phyloP scores from a whole-genome alignment of 2,329 filamentous ascomycete genomes.

The Ophiostoma populinum region DNA sequence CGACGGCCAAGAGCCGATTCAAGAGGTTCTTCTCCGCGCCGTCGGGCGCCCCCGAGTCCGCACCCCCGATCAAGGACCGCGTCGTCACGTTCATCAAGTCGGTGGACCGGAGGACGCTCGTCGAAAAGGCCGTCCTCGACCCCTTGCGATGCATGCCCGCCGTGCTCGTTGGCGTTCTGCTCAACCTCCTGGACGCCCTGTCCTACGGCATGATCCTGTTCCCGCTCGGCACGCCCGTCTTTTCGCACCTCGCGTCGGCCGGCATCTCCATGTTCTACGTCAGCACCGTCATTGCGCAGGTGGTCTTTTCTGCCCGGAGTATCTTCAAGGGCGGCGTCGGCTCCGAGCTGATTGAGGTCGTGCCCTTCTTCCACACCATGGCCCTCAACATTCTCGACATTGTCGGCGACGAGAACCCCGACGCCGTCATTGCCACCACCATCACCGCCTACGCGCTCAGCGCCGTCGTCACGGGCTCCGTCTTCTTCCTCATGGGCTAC shows the following conservation, averaged over 20 bases:
- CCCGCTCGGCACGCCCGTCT: slow-evolving; percentile 72
- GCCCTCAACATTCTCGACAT: slow-evolving; percentile 66
- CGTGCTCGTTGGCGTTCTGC: slow-evolving; percentile 70
- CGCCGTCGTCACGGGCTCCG: slow-evolving; percentile 73
- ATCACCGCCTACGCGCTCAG: slow-evolving; percentile 83
- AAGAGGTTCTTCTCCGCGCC: slow-evolving; percentile 4
- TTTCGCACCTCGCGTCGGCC: slow-evolving; percentile 71
- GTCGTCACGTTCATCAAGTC: slow-evolving; percentile 41
- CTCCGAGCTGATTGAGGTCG: slow-evolving; percentile 96
- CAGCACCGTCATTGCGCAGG: slow-evolving; percentile 84
- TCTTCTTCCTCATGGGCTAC: slow-evolving; percentile 81
- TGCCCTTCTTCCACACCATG: slow-evolving; percentile 99
- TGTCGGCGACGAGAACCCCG: slow-evolving; percentile 64
- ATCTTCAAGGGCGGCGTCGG: slow-evolving; percentile 83
- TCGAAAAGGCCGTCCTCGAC: slow-evolving; percentile 43
- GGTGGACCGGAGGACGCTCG: slow-evolving; percentile 54
- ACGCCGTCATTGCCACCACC: slow-evolving; percentile 82
- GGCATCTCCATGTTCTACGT: slow-evolving; percentile 98
- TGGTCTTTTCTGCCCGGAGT: slow-evolving; percentile 76
- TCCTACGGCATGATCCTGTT: slow-evolving; percentile 97
- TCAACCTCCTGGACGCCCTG: slow-evolving; percentile 87
- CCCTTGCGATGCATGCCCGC: slow-evolving; percentile 63
- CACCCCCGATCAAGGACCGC: background rate
- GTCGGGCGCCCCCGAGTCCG: background rate
- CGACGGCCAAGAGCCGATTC: background rate